A percentile compares a stretch with the other conserved stretches of the same genome.
phyloP scores from a whole-genome alignment of 2,329 filamentous ascomycete genomes.

The Cladosporium sp. region DNA sequence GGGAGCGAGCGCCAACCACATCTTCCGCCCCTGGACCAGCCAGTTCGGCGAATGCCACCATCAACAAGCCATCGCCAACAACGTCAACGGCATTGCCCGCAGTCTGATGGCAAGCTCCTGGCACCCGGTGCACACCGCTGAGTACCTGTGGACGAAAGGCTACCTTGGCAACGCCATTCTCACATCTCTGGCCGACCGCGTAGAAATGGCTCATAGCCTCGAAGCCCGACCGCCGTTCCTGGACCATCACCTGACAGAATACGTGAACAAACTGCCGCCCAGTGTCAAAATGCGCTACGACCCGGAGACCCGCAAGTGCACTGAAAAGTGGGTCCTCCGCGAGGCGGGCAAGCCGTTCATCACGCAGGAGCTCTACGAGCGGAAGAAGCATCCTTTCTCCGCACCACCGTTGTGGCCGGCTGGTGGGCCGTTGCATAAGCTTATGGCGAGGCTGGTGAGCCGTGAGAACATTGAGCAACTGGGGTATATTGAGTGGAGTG shows the following conservation, averaged over 20 bases:
- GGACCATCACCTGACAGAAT: constrained; percentile 30
- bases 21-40: neutral
- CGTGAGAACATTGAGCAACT: constrained; percentile 22
- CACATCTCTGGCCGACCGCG: constrained; percentile 5
- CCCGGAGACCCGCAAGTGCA: neutral
- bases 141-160: constrained; percentile 10
- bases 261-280: constrained; percentile 26
- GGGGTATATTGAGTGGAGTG: constrained; percentile 25
- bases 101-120: constrained; percentile 6
- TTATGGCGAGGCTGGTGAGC: constrained; percentile 18
- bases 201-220: constrained; percentile 24
- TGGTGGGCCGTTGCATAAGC: constrained; percentile 17
- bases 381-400: constrained; percentile 21
- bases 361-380: constrained; percentile 21
- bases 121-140: constrained; percentile 10
- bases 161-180: constrained; percentile 10
- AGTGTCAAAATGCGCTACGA: constrained; percentile 24
- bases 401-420: constrained; percentile 19
- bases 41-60: constrained; percentile 1
- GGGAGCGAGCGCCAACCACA: neutral
- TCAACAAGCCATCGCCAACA: constrained; percentile 4
- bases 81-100: neutral
- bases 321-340: constrained; percentile 23
- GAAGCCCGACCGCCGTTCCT: constrained; percentile 29
- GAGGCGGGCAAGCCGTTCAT: constrained; percentile 23